Evolutionary conservation across 176 grass and related monocot genomes (phyloP).

Genomic region (Guadua angustifolia): DNA sequence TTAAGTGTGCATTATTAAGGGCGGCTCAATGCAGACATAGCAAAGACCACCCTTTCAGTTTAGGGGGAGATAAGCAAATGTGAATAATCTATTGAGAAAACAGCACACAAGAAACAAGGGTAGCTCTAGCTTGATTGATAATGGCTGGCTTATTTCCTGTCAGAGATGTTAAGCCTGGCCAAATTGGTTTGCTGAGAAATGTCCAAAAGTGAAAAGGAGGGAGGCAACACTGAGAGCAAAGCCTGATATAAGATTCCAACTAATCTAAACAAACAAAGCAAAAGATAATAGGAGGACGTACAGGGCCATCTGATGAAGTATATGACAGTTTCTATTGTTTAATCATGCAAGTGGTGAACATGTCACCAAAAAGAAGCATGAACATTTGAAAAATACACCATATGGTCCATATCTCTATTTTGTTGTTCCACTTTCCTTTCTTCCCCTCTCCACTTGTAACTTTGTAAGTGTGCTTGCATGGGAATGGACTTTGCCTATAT

Average conservation of each 20-base stretch:
- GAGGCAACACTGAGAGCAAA: slow-evolving; percentile 47
- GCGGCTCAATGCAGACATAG: slow-evolving; percentile 24
- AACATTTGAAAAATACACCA: slow-evolving; percentile 34
- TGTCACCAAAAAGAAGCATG: slow-evolving; percentile 43
- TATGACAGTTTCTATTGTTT: slow-evolving; percentile 46
- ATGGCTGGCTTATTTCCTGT: slow-evolving; percentile 36
- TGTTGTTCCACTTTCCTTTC: slow-evolving; percentile 35
- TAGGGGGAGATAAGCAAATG: slow-evolving; percentile 28
- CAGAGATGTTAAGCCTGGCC: slow-evolving; percentile 29
- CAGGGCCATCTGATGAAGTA: slow-evolving; percentile 50
- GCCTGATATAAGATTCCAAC: slow-evolving; percentile 47
- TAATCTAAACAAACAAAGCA: slow-evolving; percentile 55
- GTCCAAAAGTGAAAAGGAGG: slow-evolving; percentile 43
- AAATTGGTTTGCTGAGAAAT: slow-evolving; percentile 38
- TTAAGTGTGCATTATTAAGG: slow-evolving; percentile 49
- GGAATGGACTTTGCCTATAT: slow-evolving; percentile 39
- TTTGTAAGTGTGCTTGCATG: slow-evolving; percentile 44
- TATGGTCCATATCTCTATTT: slow-evolving; percentile 9
- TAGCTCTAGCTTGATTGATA: slow-evolving; percentile 45
- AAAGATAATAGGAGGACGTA: slow-evolving; percentile 45
- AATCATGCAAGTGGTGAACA: slow-evolving; percentile 54
- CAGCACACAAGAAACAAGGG: slow-evolving; percentile 50
- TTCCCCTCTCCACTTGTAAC: slow-evolving; percentile 33
- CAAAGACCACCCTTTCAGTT: slow-evolving; percentile 45
- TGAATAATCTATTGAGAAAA: slow-evolving; percentile 45